Percentiles rank a stretch among this genome's conserved stretches.
Conservation (phyloP, 805 yeast species). For the Yamadazyma insecticola region DNA sequence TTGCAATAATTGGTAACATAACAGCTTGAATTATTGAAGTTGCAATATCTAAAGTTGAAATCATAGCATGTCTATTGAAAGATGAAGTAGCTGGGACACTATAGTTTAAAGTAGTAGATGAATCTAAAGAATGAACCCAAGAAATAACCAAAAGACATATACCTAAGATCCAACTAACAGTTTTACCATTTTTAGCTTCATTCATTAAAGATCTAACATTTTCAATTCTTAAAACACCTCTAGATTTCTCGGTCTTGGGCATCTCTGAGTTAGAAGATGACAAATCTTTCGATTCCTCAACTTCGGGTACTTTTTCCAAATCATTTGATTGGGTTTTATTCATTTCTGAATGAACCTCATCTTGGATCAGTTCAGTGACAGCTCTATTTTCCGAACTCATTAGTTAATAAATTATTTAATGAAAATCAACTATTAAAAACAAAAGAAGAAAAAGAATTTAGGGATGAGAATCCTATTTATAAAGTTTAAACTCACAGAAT, state of each 20-base stretch:
- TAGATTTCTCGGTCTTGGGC: conserved; percentile 1
- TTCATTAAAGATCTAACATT: conserved; percentile 11
- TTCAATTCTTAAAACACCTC: conserved; percentile 20
- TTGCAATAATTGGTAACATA: conserved; percentile 18
- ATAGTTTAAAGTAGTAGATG: conserved; percentile 25
- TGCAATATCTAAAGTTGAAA: conserved; percentile 20
- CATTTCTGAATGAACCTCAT: too few relatives aligned
- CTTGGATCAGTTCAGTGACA: too few relatives aligned
- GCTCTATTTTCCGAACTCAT: too few relatives aligned
- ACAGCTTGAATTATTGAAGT: conserved; percentile 19
- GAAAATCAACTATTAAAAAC: too few relatives aligned
- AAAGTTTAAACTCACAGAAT: too few relatives aligned
- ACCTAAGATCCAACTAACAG: conserved; percentile 9
- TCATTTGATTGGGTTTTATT: too few relatives aligned
- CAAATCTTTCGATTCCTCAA: too few relatives aligned
- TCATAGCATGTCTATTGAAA: conserved; percentile 17
- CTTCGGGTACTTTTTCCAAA: too few relatives aligned
- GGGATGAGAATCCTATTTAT: too few relatives aligned
- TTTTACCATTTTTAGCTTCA: conserved; percentile 9
- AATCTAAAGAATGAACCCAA: conserved; percentile 26
- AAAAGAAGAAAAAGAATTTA: too few relatives aligned
- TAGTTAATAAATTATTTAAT: too few relatives aligned
- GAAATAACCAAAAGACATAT: conserved; percentile 16
- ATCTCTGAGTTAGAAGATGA: too few relatives aligned
- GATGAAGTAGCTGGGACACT: conserved; percentile 27